Conservation (phyloP, 2,329 filamentous ascomycete species). For the Cladophialophora bantiana region DNA sequence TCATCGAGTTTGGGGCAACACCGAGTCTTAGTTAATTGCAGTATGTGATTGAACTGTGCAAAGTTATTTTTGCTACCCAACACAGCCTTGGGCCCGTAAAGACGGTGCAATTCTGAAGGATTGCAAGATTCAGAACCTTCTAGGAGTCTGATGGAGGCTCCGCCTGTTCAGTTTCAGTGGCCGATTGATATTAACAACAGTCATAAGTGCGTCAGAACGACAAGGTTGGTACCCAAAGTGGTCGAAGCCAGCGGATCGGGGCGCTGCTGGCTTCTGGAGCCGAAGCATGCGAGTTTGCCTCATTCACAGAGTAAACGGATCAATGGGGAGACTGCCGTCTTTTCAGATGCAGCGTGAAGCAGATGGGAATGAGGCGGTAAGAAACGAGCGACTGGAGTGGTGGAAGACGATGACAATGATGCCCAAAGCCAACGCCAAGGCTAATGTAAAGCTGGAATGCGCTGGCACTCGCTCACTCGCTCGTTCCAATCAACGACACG, state of each 20-base stretch:
- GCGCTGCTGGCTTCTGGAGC: constrained; percentile 21
- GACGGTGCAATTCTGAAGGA: background rate
- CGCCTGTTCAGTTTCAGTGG: constrained; percentile 14
- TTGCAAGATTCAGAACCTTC: constrained; percentile 2
- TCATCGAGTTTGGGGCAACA: constrained; percentile 1
- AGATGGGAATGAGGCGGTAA: constrained; percentile 16
- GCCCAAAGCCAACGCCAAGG: constrained; percentile 32
- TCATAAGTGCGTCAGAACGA: constrained; percentile 5
- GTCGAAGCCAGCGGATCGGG: constrained; percentile 24
- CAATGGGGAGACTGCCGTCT: constrained; percentile 22
- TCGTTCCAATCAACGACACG: background rate
- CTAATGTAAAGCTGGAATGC: constrained; percentile 22
- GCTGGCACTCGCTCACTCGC: constrained; percentile 32
- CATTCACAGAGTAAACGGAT: constrained; percentile 24
- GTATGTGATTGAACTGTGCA: background rate
- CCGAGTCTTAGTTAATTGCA: constrained; percentile 1
- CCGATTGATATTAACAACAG: constrained; percentile 5
- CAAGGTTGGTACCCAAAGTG: constrained; percentile 9
- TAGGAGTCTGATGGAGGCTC: background rate
- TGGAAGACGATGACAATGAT: constrained; percentile 18
- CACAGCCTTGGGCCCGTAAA: background rate
- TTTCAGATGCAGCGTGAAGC: constrained; percentile 3
- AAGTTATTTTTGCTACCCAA: background rate
- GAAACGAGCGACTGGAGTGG: constrained; percentile 26
- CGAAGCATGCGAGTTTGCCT: constrained; percentile 27